A percentile compares a stretch with the other conserved stretches of the same genome.
Conservation (phyloP, 2,329 filamentous ascomycete genomes). For the Plenodomus tracheiphilus region DNA sequence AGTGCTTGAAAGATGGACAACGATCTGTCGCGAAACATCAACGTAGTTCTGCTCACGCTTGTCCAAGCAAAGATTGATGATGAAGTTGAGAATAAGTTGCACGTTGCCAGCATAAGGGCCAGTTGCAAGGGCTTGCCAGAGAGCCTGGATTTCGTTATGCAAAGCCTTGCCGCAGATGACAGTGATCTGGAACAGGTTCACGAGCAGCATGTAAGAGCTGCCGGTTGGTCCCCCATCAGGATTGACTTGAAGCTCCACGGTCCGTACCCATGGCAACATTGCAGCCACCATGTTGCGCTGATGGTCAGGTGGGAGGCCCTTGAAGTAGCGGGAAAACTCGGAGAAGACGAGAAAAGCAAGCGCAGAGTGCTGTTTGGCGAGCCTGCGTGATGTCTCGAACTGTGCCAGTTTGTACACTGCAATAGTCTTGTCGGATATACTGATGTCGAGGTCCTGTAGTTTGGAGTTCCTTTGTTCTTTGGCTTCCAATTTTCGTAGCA, state of each 20-base stretch:
- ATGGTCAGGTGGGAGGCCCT: slow-evolving; percentile 76
- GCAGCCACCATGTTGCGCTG: slow-evolving; percentile 94
- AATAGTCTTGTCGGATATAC: slow-evolving; percentile 96
- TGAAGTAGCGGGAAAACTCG: slow-evolving; percentile 93
- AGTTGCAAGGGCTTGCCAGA: slow-evolving; percentile 95
- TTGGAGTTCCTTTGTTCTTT: slow-evolving; percentile 84
- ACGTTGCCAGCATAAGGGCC: slow-evolving; percentile 93
- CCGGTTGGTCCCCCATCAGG: slow-evolving; percentile 89
- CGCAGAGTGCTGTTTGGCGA: slow-evolving; percentile 86
- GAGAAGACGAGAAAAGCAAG: slow-evolving; percentile 93
- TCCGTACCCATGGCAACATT: slow-evolving; percentile 94
- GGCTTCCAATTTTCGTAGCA: slow-evolving; percentile 81
- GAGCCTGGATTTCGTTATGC: slow-evolving; percentile 94
- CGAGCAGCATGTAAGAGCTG: slow-evolving; percentile 89
- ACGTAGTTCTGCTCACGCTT: slow-evolving; percentile 97
- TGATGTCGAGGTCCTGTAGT: slow-evolving; percentile 96
- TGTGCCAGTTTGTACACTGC: slow-evolving; percentile 97
- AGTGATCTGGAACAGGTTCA: slow-evolving; percentile 94
- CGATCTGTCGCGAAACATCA: slow-evolving; percentile 96
- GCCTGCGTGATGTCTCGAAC: slow-evolving; percentile 90
- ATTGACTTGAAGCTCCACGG: slow-evolving; percentile 88
- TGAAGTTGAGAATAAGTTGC: slow-evolving; percentile 90
- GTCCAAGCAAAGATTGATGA: slow-evolving; percentile 91
- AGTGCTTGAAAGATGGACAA: slow-evolving; percentile 90
- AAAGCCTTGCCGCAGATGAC: slow-evolving; percentile 85